phyloP scores from a whole-genome alignment of 257 asterid genomes.

The Forsythia suspensa region DNA sequence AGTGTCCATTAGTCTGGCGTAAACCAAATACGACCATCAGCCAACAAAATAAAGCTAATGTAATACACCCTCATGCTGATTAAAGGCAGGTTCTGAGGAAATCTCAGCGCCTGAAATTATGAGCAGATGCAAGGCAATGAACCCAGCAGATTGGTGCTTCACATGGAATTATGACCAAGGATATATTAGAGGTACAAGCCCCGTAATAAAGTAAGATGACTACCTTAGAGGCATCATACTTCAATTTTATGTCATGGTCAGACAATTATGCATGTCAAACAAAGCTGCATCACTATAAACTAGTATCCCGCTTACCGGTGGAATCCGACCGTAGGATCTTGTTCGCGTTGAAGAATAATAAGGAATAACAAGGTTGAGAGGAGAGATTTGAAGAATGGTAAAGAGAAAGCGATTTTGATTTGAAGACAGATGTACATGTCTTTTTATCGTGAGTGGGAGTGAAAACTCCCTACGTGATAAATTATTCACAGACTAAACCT shows the following conservation, averaged over 20 bases:
- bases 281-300: background rate
- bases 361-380: too few species aligned
- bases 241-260: background rate
- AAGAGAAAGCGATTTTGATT: too few species aligned
- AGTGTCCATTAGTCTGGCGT: background rate
- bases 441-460: too few species aligned
- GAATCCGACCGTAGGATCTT: too few species aligned
- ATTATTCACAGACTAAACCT: background rate
- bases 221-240: background rate
- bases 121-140: background rate
- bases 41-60: background rate
- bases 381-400: too few species aligned
- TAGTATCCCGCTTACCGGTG: too few species aligned
- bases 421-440: too few species aligned
- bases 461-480: too few species aligned
- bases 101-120: conserved; percentile 1
- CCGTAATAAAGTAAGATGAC: background rate
- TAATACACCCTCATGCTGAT: background rate
- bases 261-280: background rate
- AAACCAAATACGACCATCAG: conserved; percentile 6
- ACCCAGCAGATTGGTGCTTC: conserved; percentile 15
- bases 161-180: background rate
- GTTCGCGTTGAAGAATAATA: too few species aligned
- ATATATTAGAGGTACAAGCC: background rate
- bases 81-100: conserved; percentile 13